Evolutionary conservation across 1,139 yeast species (phyloP).

Genomic region (Nakaseomyces bracarensis): DNA sequence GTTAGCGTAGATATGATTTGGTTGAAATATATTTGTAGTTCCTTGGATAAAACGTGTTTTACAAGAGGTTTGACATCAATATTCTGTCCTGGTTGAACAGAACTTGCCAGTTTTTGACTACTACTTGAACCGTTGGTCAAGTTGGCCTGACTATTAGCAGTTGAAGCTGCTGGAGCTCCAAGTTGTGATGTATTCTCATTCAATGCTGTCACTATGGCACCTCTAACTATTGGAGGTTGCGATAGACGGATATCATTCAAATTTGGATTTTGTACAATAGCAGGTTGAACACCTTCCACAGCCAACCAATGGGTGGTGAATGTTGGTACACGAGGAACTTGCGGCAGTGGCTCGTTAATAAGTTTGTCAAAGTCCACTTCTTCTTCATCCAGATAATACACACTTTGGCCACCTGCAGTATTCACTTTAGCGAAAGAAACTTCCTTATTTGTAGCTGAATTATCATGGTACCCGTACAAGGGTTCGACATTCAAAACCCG

Average conservation of each 20-base stretch:
- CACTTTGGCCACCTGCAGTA: conserved; percentile 47
- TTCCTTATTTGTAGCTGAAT: conserved; percentile 26
- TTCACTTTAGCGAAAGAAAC: conserved; percentile 35
- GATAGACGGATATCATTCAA: conserved; percentile 61
- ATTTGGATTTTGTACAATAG: conserved; percentile 93
- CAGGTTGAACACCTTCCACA: conserved; percentile 97
- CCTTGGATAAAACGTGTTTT: conserved; percentile 93
- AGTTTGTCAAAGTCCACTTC: conserved; percentile 92
- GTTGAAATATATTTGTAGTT: conserved; percentile 86
- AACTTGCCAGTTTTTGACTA: conserved; percentile 32
- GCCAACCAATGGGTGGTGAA: conserved; percentile 99
- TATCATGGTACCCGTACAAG: conserved; percentile 55
- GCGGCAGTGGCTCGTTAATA: conserved; percentile 89
- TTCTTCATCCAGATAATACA: conserved; percentile 82
- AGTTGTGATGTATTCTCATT: conserved; percentile 32
- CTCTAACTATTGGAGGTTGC: conserved; percentile 57
- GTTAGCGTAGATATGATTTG: conserved; percentile 75
- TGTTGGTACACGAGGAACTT: conserved; percentile 85
- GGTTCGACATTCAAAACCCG: conserved; percentile 86
- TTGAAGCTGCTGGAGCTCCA: conserved; percentile 19
- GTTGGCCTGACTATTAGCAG: conserved; percentile 8
- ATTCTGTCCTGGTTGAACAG: conserved; percentile 40
- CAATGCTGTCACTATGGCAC: conserved; percentile 51
- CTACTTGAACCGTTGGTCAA: conserved; percentile 11
- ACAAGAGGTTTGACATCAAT: conserved; percentile 86